These are phyloP conservation scores for Wickerhamomyces canadensis DNA, from an alignment of 805 yeast genomes.

Conservation along the genomic window DNA sequence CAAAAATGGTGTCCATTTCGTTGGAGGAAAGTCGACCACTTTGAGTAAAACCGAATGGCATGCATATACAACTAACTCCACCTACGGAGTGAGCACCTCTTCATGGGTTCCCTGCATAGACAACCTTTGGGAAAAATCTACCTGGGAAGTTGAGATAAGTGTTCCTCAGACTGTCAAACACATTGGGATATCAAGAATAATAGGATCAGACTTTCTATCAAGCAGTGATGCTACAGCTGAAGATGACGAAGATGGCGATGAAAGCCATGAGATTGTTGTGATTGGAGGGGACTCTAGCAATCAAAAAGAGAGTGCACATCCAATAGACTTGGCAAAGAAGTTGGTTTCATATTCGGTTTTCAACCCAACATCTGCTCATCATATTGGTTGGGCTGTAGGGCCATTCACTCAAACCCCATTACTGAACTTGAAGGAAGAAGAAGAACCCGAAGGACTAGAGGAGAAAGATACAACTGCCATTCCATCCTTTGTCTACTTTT, in stretches of 20 bases:
- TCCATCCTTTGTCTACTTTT: constrained; percentile 56
- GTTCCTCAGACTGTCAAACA: constrained; percentile 78
- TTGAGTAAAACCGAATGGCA: constrained; percentile 55
- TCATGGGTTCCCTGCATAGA: constrained; percentile 99
- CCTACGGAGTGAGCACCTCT: constrained; percentile 74
- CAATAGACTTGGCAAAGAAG: constrained; percentile 69
- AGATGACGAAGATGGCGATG: constrained; percentile 24
- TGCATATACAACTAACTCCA: constrained; percentile 79
- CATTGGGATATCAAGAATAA: constrained; percentile 38
- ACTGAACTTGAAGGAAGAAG: constrained; percentile 36
- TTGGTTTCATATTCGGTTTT: constrained; percentile 65
- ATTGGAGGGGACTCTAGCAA: constrained; percentile 68
- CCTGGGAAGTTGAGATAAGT: constrained; percentile 89
- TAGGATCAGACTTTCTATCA: constrained; percentile 24
- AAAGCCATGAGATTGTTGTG: constrained; percentile 48
- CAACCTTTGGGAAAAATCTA: constrained; percentile 76
- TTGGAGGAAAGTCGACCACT: constrained; percentile 48
- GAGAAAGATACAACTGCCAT: constrained; percentile 37
- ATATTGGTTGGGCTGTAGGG: constrained; percentile 92
- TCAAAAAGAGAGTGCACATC: constrained; percentile 67
- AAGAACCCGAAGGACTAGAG: constrained; percentile 22
- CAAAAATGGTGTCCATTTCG: constrained; percentile 69
- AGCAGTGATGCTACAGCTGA: constrained; percentile 17
- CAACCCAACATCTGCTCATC: constrained; percentile 89
- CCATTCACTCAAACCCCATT: constrained; percentile 67